Conservation (phyloP, 768 basidiomycete species). For the Strobilomyces echinocephalus region DNA sequence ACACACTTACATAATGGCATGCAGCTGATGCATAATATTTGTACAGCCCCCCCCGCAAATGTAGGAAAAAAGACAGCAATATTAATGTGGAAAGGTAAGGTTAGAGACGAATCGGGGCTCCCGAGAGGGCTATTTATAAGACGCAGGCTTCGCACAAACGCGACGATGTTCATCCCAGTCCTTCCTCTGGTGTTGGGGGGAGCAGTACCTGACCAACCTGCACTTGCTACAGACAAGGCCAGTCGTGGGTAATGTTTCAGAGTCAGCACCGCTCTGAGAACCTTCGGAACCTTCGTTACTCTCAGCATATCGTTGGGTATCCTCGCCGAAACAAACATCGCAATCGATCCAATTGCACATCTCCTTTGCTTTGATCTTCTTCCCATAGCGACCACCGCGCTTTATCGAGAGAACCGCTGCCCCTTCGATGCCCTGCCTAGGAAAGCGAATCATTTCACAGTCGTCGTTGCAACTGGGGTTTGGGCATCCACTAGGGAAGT, state of each 20-base stretch:
- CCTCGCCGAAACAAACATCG: constrained; percentile 53
- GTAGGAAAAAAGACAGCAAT: background rate
- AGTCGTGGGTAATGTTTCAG: constrained; percentile 27
- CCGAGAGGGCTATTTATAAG: constrained; percentile 6
- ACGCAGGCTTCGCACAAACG: constrained; percentile 48
- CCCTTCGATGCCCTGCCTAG: constrained; percentile 54
- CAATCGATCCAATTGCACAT: constrained; percentile 88
- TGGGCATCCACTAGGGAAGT: constrained; percentile 75
- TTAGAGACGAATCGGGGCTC: background rate
- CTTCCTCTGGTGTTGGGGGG: constrained; percentile 64
- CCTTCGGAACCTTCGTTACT: constrained; percentile 45
- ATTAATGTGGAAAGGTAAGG: background rate
- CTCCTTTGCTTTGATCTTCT: constrained; percentile 48
- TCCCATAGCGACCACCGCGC: constrained; percentile 47
- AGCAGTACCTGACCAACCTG: constrained; percentile 75
- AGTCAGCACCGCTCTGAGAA: constrained; percentile 41
- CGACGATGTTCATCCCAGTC: constrained; percentile 78
- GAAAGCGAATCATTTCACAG: constrained; percentile 80
- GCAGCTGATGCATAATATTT: constrained; percentile 1
- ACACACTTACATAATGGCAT: background rate
- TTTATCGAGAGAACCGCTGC: constrained; percentile 62
- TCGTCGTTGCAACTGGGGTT: constrained; percentile 77
- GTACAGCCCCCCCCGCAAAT: constrained; percentile 1
- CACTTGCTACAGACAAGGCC: constrained; percentile 75
- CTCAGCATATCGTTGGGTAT: constrained; percentile 28